phyloP scores from a whole-genome alignment of 1,139 yeast genomes.

The Suhomyces choctaworum region DNA sequence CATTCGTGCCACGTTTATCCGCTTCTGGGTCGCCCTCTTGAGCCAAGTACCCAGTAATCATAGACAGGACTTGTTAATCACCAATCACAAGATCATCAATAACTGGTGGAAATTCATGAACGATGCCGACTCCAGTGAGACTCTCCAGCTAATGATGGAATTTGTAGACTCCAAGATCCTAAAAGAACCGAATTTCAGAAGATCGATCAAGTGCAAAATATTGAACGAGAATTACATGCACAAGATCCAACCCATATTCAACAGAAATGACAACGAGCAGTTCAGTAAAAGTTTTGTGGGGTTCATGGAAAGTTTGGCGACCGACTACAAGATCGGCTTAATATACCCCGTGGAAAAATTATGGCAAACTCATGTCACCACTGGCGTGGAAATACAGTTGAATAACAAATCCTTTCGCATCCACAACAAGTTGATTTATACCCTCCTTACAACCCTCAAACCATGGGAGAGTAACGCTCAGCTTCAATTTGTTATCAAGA shows the following conservation, averaged over 20 bases:
- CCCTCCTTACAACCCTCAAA: constrained; percentile 63
- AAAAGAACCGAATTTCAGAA: constrained; percentile 60
- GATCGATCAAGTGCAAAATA: constrained; percentile 69
- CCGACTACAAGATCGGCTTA: constrained; percentile 60
- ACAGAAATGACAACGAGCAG: constrained; percentile 27
- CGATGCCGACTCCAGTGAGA: constrained; percentile 51
- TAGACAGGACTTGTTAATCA: constrained; percentile 62
- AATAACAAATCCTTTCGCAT: constrained; percentile 55
- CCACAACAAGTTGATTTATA: constrained; percentile 66
- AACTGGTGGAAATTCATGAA: constrained; percentile 64
- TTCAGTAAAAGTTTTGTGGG: constrained; percentile 35
- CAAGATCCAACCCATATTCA: constrained; percentile 55
- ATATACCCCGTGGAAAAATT: constrained; percentile 60
- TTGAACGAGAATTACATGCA: constrained; percentile 76
- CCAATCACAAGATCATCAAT: constrained; percentile 57
- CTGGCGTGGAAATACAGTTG: constrained; percentile 36
- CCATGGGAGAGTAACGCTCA: constrained; percentile 80
- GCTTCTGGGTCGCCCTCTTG: constrained; percentile 60
- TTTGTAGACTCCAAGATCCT: constrained; percentile 55
- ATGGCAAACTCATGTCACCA: constrained; percentile 36
- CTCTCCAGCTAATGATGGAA: constrained; percentile 42
- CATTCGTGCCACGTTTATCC: constrained; percentile 58
- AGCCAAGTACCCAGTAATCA: constrained; percentile 49
- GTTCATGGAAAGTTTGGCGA: constrained; percentile 48
- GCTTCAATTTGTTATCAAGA: constrained; percentile 52